These are phyloP conservation scores for Sarocladium kiliense DNA, from an alignment of 2,329 filamentous ascomycete species.

Conservation along the genomic window DNA sequence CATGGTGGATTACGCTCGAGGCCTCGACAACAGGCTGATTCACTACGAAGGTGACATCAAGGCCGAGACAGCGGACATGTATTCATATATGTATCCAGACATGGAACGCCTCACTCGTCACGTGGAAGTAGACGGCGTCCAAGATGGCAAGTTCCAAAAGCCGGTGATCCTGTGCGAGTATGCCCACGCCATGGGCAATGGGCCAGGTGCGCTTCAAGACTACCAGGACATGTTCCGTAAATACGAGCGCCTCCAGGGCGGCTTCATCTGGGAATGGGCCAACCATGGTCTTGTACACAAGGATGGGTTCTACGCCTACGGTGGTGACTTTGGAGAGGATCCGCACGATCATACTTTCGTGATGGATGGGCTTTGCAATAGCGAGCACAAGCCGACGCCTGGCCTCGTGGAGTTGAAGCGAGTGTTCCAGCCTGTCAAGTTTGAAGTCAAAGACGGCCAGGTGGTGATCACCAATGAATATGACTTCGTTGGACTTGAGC, in stretches of 20 bases:
- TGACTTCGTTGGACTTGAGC: slow-evolving; percentile 40
- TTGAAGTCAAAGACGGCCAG: slow-evolving; percentile 24
- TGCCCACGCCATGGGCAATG: slow-evolving; percentile 67
- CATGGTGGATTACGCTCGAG: slow-evolving; percentile 60
- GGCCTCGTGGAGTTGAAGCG: slow-evolving; percentile 53
- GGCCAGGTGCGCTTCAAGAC: slow-evolving; percentile 63
- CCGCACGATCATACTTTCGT: slow-evolving; percentile 58
- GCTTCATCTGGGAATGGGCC: slow-evolving; percentile 63
- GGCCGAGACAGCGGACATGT: slow-evolving; percentile 59
- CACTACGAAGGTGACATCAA: slow-evolving; percentile 63
- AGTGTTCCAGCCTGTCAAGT: slow-evolving; percentile 48
- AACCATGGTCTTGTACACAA: slow-evolving; percentile 48
- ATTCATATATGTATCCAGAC: slow-evolving; percentile 61
- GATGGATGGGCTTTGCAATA: slow-evolving; percentile 54
- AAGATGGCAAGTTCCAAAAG: slow-evolving; percentile 38
- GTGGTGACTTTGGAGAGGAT: slow-evolving; percentile 56
- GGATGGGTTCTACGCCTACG: slow-evolving; percentile 51
- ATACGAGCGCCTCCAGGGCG: slow-evolving; percentile 58
- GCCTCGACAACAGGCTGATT: slow-evolving; percentile 52
- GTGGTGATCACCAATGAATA: slow-evolving; percentile 42
- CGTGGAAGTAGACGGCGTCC: neutral
- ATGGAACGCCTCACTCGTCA: slow-evolving; percentile 41
- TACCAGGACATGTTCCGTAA: slow-evolving; percentile 60
- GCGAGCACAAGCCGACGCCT: slow-evolving; percentile 50
- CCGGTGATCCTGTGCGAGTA: slow-evolving; percentile 57